Evolutionary conservation across 2,329 filamentous ascomycete species (phyloP).

Genomic region (Macroventuria anomochaeta): DNA sequence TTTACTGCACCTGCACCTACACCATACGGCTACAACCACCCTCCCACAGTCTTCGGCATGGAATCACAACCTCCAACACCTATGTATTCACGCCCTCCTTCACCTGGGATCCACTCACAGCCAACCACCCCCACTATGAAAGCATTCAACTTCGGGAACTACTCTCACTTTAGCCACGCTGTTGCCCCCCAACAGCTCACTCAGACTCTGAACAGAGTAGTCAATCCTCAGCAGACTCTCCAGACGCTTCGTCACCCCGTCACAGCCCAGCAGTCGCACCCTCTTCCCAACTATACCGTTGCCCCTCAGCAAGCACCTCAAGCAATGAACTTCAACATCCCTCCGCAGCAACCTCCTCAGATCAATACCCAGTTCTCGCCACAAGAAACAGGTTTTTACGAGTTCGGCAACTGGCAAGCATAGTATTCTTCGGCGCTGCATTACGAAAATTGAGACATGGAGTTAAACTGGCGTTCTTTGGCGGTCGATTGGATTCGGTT

Average conservation of each 20-base stretch:
- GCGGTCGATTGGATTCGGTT: neutral
- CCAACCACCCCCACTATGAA: constrained; percentile 36
- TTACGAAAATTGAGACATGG: constrained; percentile 8
- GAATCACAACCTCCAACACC: constrained; percentile 22
- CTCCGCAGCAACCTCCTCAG: constrained; percentile 12
- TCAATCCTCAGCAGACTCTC: constrained; percentile 16
- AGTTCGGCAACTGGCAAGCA: constrained; percentile 13
- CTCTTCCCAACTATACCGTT: constrained; percentile 12
- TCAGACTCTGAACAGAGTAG: constrained; percentile 18
- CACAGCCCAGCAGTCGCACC: constrained; percentile 17
- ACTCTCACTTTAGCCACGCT: constrained; percentile 16
- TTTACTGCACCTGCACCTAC: constrained; percentile 13
- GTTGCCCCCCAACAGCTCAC: constrained; percentile 20
- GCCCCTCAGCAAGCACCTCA: constrained; percentile 14
- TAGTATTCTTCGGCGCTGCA: neutral
- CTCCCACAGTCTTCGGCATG: constrained; percentile 27
- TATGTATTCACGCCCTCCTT: constrained; percentile 15
- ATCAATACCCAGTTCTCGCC: constrained; percentile 16
- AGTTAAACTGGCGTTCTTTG: constrained; percentile 12
- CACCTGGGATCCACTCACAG: constrained; percentile 32
- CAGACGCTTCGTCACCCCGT: constrained; percentile 18
- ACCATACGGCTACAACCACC: constrained; percentile 28
- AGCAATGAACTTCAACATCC: constrained; percentile 11
- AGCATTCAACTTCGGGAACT: constrained; percentile 19
- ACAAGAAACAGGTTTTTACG: constrained; percentile 11